Percentiles rank a stretch among this genome's conserved stretches.
Conservation (phyloP, 495 filamentous ascomycete species). For the Rostrohypoxylon terebratum region DNA sequence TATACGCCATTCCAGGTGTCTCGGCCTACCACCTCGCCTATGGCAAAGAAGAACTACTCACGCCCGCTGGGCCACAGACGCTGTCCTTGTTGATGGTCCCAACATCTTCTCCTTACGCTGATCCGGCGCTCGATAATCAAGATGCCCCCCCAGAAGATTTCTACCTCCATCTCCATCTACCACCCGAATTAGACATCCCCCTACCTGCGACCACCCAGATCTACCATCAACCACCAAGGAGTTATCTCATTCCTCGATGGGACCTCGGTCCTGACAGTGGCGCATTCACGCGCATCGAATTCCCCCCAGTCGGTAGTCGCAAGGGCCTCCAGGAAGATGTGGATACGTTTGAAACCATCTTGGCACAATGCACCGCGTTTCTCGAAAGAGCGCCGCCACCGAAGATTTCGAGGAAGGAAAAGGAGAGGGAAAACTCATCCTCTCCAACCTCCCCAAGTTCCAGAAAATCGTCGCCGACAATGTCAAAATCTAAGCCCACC, state of each 20-base stretch:
- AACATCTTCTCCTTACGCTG: constrained; percentile 77
- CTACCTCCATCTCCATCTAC: constrained; percentile 92
- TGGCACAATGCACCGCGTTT: constrained; percentile 95
- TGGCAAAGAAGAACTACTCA: constrained; percentile 84
- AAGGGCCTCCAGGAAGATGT: constrained; percentile 88
- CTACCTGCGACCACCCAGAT: constrained; percentile 94
- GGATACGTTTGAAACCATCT: constrained; percentile 95
- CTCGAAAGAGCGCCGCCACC: constrained; percentile 78
- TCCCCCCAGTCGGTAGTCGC: constrained; percentile 75
- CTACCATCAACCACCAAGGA: constrained; percentile 88
- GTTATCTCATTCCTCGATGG: constrained; percentile 94
- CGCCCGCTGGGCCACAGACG: constrained; percentile 86
- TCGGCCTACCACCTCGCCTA: constrained; percentile 87
- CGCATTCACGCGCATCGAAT: constrained; percentile 91
- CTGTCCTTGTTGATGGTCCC: constrained; percentile 94
- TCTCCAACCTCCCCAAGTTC: constrained; percentile 53
- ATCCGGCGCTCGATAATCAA: constrained; percentile 66
- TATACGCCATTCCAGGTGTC: constrained; percentile 87
- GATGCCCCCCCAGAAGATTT: constrained; percentile 86
- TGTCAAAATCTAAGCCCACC: constrained; percentile 53
- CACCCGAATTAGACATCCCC: constrained; percentile 91
- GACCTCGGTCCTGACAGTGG: constrained; percentile 86
- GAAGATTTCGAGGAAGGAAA: constrained; percentile 52
- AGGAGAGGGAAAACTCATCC: constrained; percentile 66
- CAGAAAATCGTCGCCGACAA: constrained; percentile 52